These are phyloP conservation scores for Aquilaria malaccensis DNA, from an alignment of 345 rosid species.

Conservation along the genomic window DNA sequence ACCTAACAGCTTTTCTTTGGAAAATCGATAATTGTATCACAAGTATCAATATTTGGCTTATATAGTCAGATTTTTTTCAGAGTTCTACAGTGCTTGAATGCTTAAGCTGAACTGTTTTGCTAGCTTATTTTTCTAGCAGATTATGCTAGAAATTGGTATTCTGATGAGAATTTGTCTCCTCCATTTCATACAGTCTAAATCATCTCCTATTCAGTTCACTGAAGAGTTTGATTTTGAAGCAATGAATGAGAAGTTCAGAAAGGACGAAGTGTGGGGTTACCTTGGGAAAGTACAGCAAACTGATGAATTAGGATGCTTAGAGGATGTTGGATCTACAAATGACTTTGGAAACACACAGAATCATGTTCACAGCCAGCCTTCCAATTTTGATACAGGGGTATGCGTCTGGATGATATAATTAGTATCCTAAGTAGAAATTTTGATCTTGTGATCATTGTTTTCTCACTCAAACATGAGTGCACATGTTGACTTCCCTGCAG, in stretches of 20 bases:
- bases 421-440: not conserved
- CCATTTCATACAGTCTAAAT: conserved; percentile 14
- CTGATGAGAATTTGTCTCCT: conserved; percentile 6
- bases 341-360: conserved; percentile 8
- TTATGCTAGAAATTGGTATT: not conserved
- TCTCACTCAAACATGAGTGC: not conserved
- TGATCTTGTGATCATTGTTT: not conserved
- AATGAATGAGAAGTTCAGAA: conserved; percentile 66
- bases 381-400: conserved; percentile 20
- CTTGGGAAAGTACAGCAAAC: conserved; percentile 38
- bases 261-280: conserved; percentile 61
- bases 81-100: not conserved
- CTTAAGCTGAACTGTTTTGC: no score
- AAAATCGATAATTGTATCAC: not conserved
- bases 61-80: not conserved
- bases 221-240: conserved; percentile 78
- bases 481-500: conserved; percentile 18
- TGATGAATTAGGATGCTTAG: conserved; percentile 11
- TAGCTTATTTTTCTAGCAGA: conserved; percentile 1
- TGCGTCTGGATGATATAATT: not conserved
- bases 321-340: conserved; percentile 10
- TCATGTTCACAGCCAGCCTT: not conserved
- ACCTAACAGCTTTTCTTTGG: not conserved
- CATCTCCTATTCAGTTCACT: conserved; percentile 23
- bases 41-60: not conserved